Base-by-base conservation (phyloP, 2,329 filamentous ascomycete genomes). In the Trichophyton rubrum region DNA sequence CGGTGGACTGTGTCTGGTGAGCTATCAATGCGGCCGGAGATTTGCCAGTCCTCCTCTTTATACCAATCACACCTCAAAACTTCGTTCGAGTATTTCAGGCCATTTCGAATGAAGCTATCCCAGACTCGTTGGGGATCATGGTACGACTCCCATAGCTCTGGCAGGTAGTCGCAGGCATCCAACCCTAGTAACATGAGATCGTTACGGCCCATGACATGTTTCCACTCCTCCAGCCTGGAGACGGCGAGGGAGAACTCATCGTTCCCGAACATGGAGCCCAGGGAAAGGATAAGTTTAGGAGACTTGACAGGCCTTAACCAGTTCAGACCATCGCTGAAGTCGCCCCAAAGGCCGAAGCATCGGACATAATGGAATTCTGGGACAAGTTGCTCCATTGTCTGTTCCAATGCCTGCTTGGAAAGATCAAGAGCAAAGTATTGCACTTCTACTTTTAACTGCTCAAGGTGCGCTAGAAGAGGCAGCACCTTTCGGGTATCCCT, bases 191-290 rank as follows among this genome's bases (percentile, higher is more conserved):
- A 8, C 43, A 59, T 59, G 15, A 38, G 24, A 30, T 59, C 58
- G 5, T 40, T 11, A n/a, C 24, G 30, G 4, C 58, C 43, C 58
- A 59, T 51, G 7, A 59, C 58, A n/a, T 35, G 20, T 27, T 40
- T 55, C 43, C 58, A 59, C 38, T 59, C 47, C n/a, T 38, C 17
- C 8, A 59, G 45, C 24, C 47, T 38, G 5, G 35, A 43, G n/a
- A 53, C 45, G 3, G 58, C 58, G 15, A 51, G 58, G 13, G 24
- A 24, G n/a, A 59, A 59, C 33, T 55, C 43, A 33, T 59, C 58
- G 27, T 59, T 59, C 20, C 58, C 58, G 11, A 53, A 59, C 43
- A 59, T 59, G n/a, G 58, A 59, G 3, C 58, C 58, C 8, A 59
- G 30, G 22, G 58, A 59, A 11, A 59, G 43, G 33, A 59, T 53